Evolutionary conservation across 306 rosid species (phyloP), one percentile per base, ranked within the genome.

Genomic region (Casuarina cunninghamiana): DNA sequence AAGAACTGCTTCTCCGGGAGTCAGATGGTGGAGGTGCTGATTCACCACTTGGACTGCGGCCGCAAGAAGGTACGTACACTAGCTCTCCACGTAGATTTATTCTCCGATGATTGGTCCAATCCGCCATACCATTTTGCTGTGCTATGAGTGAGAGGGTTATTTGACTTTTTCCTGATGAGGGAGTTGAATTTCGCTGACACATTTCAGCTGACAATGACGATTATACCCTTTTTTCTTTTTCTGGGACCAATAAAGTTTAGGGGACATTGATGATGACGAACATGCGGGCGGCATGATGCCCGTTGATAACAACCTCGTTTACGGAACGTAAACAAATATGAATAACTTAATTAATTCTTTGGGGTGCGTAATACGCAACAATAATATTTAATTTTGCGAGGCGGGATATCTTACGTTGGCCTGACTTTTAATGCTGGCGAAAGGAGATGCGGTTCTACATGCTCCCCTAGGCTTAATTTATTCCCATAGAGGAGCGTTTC

Each of bases 1-100:
- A 89, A 82, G 80, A 93, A 88, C 58, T 93, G 99, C 78, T 96
- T 93, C 87, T 83, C 93, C 13, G 98, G 93, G 35, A 43, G 82
- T 2, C 91, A 93, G 80, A 75, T 91, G 86, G 93, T 93, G 65
- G 96, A 88, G 67, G 84, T 71, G 74, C 77, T 96, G 45, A 50
- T 90, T 80, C 90, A 84, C 1, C 88, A 91, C 86, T 83, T 91
- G 83, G 86, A 84, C 53, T 93, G 96, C 43, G 89, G 88, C 55
- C 98, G 94, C 53, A 74, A 19, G 43, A 87, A 96, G 99, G 99
- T 96, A 87, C 78, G 83, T 26, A 7, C 21, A 65, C 78, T 6
- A 35, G 4, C 10, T 43, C 19, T 16, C 61, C 2, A n/a, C 26
- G 51, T 48, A 2, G 13, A 48, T 48, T 48, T 48, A 0, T 3